Evolutionary conservation across 306 rosid genomes (phyloP).

Genomic region (Gleditsia sinensis): DNA sequence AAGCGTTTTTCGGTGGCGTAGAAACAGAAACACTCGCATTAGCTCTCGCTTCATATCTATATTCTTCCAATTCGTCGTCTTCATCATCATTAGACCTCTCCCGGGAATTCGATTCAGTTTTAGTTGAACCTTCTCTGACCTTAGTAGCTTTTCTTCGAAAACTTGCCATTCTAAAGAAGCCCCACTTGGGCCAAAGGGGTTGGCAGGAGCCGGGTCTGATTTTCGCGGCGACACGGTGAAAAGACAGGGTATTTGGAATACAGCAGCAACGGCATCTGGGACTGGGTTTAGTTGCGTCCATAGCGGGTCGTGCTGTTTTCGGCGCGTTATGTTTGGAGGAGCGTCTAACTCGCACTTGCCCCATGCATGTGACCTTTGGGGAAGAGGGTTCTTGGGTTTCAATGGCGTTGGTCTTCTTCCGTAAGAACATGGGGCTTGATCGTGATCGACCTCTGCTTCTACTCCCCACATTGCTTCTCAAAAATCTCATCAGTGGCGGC

Average conservation of each 20-base stretch:
- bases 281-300: constrained; percentile 24
- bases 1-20: constrained; percentile 79
- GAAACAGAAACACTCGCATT: constrained; percentile 28
- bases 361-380: constrained; percentile 98
- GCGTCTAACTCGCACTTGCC: constrained; percentile 78
- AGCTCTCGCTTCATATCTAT: constrained; percentile 5
- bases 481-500: constrained; percentile 90
- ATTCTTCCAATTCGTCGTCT: constrained; percentile 37
- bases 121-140: constrained; percentile 27
- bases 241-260: too few relatives aligned
- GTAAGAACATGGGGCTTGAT: constrained; percentile 84
- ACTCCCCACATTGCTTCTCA: constrained; percentile 76
- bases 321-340: constrained; percentile 47
- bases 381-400: constrained; percentile 96
- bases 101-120: constrained; percentile 38
- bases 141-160: constrained; percentile 43
- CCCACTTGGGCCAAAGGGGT: constrained; percentile 58
- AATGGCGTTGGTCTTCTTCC: constrained; percentile 57
- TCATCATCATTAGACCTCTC: constrained; percentile 12
- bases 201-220: constrained; percentile 41
- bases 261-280: constrained; percentile 32
- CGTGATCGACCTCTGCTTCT: constrained; percentile 74
- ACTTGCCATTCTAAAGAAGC: constrained; percentile 42
- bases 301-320: neutral
- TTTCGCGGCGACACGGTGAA: constrained; percentile 35